These are phyloP conservation scores for Yamadazyma jaroonii DNA, from an alignment of 1,139 yeast genomes.

Conservation along the genomic window DNA sequence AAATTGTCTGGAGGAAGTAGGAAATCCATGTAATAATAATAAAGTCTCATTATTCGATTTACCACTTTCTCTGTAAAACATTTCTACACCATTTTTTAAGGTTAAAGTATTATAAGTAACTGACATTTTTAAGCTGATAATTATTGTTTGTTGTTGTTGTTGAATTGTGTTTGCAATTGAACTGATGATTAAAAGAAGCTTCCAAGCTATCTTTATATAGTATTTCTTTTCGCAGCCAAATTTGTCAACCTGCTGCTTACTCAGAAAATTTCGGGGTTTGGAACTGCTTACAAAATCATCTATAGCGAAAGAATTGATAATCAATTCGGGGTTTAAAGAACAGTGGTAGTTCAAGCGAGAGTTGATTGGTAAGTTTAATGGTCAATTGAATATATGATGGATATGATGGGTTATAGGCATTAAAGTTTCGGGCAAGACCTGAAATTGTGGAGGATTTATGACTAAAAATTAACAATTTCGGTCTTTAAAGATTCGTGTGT, in stretches of 20 bases:
- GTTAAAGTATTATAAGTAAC: conserved; percentile 9
- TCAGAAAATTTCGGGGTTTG: neutral
- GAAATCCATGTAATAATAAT: conserved; percentile 42
- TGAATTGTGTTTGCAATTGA: neutral
- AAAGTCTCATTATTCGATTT: conserved; percentile 23
- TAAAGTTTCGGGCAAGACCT: no score
- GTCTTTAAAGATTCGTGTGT: no score
- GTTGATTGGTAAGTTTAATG: no score
- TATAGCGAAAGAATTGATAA: no score
- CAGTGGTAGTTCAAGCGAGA: no score
- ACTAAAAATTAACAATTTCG: no score
- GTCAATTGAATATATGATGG: no score
- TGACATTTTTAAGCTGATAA: conserved; percentile 7
- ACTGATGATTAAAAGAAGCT: neutral
- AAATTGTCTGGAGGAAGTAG: conserved; percentile 40
- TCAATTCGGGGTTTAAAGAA: no score
- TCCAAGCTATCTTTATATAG: neutral
- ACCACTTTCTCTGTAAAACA: conserved; percentile 41
- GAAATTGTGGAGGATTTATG: no score
- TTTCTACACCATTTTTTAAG: conserved; percentile 18
- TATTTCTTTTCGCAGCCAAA: neutral
- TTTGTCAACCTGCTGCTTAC: neutral
- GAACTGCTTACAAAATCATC: neutral
- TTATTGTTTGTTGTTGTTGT: neutral
- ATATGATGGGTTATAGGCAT: no score